These are phyloP conservation scores for Cystobasidium onofrii DNA, from an alignment of 768 basidiomycete species.

Conservation along the genomic window DNA sequence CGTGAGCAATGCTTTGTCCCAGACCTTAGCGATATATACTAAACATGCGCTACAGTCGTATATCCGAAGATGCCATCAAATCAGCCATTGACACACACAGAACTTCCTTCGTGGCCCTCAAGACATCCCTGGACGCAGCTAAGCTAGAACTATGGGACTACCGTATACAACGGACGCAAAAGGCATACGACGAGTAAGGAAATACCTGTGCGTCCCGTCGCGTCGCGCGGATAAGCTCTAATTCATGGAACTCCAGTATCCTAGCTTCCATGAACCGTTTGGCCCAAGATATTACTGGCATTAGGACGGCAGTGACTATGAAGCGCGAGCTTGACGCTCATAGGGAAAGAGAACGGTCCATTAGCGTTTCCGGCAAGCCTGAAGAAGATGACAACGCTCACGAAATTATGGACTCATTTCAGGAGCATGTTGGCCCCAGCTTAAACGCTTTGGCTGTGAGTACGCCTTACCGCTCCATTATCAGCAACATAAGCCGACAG, in stretches of 20 bases:
- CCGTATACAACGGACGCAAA: conserved; percentile 42
- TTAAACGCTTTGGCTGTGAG: not conserved
- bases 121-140: conserved; percentile 76
- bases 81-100: conserved; percentile 78
- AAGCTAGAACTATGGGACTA: conserved; percentile 59
- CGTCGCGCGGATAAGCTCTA: not conserved
- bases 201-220: not conserved
- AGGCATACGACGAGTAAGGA: conserved; percentile 31
- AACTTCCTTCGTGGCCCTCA: conserved; percentile 77
- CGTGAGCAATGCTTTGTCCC: conserved; percentile 43
- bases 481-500: not conserved
- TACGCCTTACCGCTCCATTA: not conserved
- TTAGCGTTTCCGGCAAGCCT: not conserved
- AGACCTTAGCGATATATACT: conserved; percentile 41
- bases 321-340: conserved; percentile 66
- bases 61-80: conserved; percentile 54
- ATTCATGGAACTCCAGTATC: not conserved
- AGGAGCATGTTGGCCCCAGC: conserved; percentile 30
- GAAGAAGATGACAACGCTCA: not conserved
- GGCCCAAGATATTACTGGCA: conserved; percentile 85
- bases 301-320: conserved; percentile 71
- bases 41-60: not conserved
- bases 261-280: conserved; percentile 78
- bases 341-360: conserved; percentile 49
- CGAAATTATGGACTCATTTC: conserved; percentile 31